Percentiles rank a stretch among this genome's conserved stretches.
These are phyloP conservation scores for Coniosporium uncinatum DNA, from an alignment of 2,329 filamentous ascomycete species.

Conservation along the genomic window DNA sequence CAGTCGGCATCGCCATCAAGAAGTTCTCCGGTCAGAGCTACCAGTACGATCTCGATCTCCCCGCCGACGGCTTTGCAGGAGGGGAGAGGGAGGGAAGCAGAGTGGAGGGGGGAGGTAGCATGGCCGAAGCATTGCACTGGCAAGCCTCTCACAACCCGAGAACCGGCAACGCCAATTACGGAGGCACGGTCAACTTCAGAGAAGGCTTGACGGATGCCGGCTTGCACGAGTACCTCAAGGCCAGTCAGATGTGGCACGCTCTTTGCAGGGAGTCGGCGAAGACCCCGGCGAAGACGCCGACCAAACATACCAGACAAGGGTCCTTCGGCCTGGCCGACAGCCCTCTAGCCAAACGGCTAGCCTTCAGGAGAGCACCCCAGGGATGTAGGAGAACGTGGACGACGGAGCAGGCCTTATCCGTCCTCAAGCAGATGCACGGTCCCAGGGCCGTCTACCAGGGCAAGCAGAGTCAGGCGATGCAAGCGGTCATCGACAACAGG, in stretches of 20 bases:
- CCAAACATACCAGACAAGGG: no score
- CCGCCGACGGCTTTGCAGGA: not conserved
- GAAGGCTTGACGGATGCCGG: not conserved
- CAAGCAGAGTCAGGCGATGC: not conserved
- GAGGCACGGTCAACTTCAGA: conserved; percentile 1
- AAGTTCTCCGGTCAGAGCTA: conserved; percentile 1
- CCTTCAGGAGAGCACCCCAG: no score
- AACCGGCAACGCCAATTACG: not conserved
- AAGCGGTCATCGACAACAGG: not conserved
- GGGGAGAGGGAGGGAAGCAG: not conserved
- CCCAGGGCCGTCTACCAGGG: not conserved
- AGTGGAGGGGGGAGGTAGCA: not conserved
- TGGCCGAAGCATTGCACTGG: not conserved
- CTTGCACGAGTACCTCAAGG: not conserved
- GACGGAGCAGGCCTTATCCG: no score
- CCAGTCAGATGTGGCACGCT: not conserved
- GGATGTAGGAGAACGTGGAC: no score
- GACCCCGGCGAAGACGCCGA: no score
- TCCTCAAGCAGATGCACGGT: no score
- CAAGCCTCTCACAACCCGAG: not conserved
- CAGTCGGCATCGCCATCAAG: not conserved
- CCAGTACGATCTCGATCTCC: not conserved
- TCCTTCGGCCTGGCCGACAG: no score
- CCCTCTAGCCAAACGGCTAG: not conserved
- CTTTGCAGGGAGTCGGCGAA: no score